These are phyloP conservation scores for Dinochytrium kinnereticum DNA, from an alignment of 371 early-diverging fungal species.

Conservation along the genomic window DNA sequence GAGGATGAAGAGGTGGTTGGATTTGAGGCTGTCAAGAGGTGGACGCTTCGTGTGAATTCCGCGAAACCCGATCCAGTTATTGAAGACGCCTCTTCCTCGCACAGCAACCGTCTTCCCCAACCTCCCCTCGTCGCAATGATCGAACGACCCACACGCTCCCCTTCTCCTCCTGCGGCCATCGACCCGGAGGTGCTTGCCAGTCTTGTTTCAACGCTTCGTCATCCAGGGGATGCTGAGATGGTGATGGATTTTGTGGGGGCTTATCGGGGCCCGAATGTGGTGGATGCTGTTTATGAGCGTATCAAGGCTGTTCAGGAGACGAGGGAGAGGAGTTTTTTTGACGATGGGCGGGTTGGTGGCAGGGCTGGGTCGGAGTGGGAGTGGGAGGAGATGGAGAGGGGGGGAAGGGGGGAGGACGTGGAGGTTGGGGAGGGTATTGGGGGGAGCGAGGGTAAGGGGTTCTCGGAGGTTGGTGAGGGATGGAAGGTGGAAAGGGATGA, in stretches of 20 bases:
- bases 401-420: neutral
- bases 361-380: neutral
- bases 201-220: constrained; percentile 18
- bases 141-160: neutral
- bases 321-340: neutral
- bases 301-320: neutral
- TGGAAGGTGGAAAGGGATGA: constrained; percentile 19
- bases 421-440: neutral
- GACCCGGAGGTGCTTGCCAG: constrained; percentile 19
- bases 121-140: neutral
- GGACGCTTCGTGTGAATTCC: constrained; percentile 33
- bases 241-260: constrained; percentile 23
- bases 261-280: constrained; percentile 18
- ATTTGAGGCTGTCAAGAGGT: constrained; percentile 28
- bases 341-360: neutral
- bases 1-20: neutral
- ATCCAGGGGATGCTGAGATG: constrained; percentile 15
- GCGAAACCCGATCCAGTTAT: neutral
- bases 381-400: constrained; percentile 4
- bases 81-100: no score
- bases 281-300: neutral
- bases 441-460: neutral
- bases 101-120: no score
- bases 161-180: constrained; percentile 14
- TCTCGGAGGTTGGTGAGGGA: constrained; percentile 17